phyloP scores from a whole-genome alignment of 495 filamentous ascomycete genomes.

The Talaromyces adpressus region DNA sequence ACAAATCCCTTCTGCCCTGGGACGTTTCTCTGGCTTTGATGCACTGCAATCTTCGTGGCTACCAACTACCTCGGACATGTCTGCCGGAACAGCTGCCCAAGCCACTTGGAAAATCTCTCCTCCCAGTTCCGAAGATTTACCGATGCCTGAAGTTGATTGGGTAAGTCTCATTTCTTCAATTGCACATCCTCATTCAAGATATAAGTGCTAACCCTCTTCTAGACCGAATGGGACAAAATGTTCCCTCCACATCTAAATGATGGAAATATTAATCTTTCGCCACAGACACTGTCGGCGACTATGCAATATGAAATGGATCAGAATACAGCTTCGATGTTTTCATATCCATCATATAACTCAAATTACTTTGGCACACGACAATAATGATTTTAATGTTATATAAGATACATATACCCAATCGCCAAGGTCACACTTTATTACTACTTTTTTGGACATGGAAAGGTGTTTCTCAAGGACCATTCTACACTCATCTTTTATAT shows the following conservation, averaged over 20 bases:
- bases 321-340: neutral
- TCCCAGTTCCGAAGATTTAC: slow-evolving; percentile 7
- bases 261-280: slow-evolving; percentile 12
- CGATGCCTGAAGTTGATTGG: slow-evolving; percentile 20
- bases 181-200: neutral
- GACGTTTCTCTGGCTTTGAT: neutral
- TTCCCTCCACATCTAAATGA: slow-evolving; percentile 14
- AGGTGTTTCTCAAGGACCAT: neutral
- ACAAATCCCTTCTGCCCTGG: neutral
- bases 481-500: neutral
- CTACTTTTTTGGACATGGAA: no score
- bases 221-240: slow-evolving; percentile 14
- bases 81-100: neutral
- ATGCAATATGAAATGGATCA: slow-evolving; percentile 1
- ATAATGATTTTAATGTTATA: neutral
- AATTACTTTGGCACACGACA: neutral
- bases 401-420: neutral
- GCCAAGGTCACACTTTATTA: neutral
- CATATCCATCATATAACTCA: slow-evolving; percentile 5
- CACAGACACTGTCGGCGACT: neutral
- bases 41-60: neutral
- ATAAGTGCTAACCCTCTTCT: neutral
- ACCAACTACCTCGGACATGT: neutral
- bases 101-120: neutral
- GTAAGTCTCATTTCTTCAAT: slow-evolving; percentile 9